Conservation (phyloP, 257 asterid genomes). For the Parsonsia alboflavescens region DNA sequence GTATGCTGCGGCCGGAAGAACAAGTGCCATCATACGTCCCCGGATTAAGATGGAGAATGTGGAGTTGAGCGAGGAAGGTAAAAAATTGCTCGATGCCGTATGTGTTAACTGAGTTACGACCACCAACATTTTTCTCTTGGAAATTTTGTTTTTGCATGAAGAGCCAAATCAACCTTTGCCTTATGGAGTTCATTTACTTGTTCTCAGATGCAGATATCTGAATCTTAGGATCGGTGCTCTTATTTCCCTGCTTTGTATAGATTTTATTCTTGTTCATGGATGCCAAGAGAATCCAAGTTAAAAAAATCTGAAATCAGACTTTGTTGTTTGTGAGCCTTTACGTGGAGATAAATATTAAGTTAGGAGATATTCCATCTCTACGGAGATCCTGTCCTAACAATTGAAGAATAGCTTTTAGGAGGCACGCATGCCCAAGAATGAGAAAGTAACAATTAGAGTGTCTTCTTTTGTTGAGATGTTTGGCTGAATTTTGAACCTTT, state of each 20-base stretch:
- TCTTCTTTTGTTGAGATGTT: neutral
- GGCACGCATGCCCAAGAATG: neutral
- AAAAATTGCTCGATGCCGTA: conserved; percentile 48
- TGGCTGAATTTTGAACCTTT: neutral
- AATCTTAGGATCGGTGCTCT: conserved; percentile 10
- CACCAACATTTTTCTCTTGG: neutral
- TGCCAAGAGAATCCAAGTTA: neutral
- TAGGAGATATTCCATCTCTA: neutral
- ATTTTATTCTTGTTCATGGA: neutral
- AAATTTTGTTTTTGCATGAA: neutral
- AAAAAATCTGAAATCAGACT: neutral
- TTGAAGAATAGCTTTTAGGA: neutral
- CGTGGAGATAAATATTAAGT: neutral
- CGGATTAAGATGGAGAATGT: conserved; percentile 83
- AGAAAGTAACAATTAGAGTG: neutral
- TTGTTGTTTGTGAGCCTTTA: neutral
- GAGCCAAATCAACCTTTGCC: conserved; percentile 1
- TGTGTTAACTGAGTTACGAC: conserved; percentile 40
- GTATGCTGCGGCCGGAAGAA: conserved; percentile 67
- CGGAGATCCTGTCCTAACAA: neutral
- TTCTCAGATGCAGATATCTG: neutral
- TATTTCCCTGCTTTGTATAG: neutral
- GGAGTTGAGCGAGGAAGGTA: conserved; percentile 69
- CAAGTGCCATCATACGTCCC: conserved; percentile 53
- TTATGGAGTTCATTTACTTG: neutral